Evolutionary conservation across 2,329 filamentous ascomycete species (phyloP).

Genomic region (Pseudonectria foliicola): DNA sequence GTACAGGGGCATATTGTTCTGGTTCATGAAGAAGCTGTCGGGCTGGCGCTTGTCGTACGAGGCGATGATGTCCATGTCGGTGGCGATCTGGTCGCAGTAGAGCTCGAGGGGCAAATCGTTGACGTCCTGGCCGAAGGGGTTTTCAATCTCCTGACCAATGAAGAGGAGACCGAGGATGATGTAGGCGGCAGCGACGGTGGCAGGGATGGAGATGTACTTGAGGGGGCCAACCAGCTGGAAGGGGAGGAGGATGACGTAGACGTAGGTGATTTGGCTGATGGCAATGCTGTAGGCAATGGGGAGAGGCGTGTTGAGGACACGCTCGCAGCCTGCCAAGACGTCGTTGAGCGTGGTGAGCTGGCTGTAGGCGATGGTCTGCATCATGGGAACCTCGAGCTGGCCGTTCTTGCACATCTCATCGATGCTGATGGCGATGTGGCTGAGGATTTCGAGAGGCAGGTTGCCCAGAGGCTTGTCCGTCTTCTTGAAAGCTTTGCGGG

Average conservation of each 20-base stretch:
- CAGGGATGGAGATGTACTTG: constrained; percentile 70
- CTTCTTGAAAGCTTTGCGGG: constrained; percentile 68
- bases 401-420: constrained; percentile 52
- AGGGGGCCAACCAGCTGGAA: constrained; percentile 67
- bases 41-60: constrained; percentile 34
- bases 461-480: constrained; percentile 69
- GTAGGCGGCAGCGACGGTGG: constrained; percentile 64
- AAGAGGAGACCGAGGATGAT: constrained; percentile 71
- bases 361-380: constrained; percentile 55
- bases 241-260: constrained; percentile 72
- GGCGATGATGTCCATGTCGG: constrained; percentile 69
- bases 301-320: constrained; percentile 74
- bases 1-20: constrained; percentile 47
- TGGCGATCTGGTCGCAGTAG: constrained; percentile 67
- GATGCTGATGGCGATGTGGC: constrained; percentile 60
- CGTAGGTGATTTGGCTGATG: constrained; percentile 80
- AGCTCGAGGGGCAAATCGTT: constrained; percentile 73
- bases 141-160: constrained; percentile 78
- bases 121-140: constrained; percentile 77
- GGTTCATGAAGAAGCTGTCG: constrained; percentile 25
- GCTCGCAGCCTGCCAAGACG: constrained; percentile 63
- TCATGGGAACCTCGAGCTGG: constrained; percentile 49
- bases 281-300: constrained; percentile 78
- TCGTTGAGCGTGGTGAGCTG: constrained; percentile 62
- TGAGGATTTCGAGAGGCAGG: constrained; percentile 74